Conservation (phyloP, 2,329 filamentous ascomycete genomes). For the Cercospora beticola region DNA sequence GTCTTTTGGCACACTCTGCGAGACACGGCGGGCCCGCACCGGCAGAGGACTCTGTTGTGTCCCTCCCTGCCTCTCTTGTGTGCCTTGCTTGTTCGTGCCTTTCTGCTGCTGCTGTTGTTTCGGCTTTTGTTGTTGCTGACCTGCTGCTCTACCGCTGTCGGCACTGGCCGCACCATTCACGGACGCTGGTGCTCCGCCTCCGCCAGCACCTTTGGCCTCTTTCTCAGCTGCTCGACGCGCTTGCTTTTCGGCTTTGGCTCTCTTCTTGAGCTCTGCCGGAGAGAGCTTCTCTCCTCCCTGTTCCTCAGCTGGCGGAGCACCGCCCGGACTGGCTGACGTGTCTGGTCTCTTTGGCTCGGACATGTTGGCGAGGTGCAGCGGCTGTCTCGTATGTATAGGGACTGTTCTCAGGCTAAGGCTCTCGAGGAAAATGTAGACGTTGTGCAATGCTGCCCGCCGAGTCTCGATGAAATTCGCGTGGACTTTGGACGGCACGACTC, state of each 20-base stretch:
- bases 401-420: background rate
- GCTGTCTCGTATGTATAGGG: background rate
- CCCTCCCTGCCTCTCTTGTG: constrained; percentile 33
- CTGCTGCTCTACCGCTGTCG: constrained; percentile 11
- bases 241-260: constrained; percentile 86
- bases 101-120: constrained; percentile 33
- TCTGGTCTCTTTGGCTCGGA: constrained; percentile 23
- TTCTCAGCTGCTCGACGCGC: constrained; percentile 65
- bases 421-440: background rate
- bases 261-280: constrained; percentile 80
- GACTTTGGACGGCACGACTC: background rate
- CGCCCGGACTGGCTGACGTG: constrained; percentile 3
- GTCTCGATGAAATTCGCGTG: background rate
- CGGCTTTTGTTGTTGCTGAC: constrained; percentile 25
- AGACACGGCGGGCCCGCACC: constrained; percentile 27
- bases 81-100: constrained; percentile 35
- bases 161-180: constrained; percentile 23
- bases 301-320: constrained; percentile 19
- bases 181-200: constrained; percentile 9
- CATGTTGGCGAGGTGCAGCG: constrained; percentile 13
- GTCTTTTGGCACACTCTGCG: constrained; percentile 38
- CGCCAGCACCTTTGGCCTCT: constrained; percentile 27
- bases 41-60: constrained; percentile 32
- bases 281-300: constrained; percentile 57
- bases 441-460: background rate